Conservation (phyloP, 495 filamentous ascomycete genomes). For the Penicillium tannophilum region DNA sequence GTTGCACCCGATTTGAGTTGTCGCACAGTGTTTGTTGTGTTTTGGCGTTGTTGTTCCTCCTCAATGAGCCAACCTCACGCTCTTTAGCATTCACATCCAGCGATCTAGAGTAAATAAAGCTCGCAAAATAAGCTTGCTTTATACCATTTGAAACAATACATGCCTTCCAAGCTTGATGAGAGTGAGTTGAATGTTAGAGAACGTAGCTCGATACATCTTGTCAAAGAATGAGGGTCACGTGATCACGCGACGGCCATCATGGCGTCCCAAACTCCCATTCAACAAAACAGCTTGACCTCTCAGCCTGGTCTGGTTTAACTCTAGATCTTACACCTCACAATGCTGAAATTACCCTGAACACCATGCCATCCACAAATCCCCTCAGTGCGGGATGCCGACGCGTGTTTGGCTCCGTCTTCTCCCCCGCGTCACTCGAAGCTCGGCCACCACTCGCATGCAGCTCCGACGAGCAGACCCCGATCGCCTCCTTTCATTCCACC, state of each 20-base stretch:
- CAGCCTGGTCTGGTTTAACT: neutral
- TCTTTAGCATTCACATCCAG: neutral
- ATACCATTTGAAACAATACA: neutral
- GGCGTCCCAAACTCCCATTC: neutral
- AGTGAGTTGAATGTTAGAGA: neutral
- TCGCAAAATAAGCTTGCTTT: neutral
- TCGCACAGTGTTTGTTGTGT: constrained; percentile 9
- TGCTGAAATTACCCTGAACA: constrained; percentile 19
- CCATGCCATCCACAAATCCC: constrained; percentile 29
- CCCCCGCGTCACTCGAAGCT: constrained; percentile 42
- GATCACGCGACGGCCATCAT: constrained; percentile 16
- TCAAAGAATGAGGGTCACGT: constrained; percentile 15
- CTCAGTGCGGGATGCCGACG: constrained; percentile 42
- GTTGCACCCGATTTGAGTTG: constrained; percentile 1
- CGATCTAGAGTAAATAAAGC: neutral
- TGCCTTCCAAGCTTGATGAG: neutral
- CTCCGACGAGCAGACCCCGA: constrained; percentile 19
- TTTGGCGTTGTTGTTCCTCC: constrained; percentile 4
- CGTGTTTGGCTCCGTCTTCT: constrained; percentile 56
- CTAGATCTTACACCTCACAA: constrained; percentile 11
- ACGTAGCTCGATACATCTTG: too few relatives aligned
- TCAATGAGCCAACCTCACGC: constrained; percentile 3
- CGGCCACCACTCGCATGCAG: constrained; percentile 15
- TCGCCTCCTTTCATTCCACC: constrained; percentile 22
- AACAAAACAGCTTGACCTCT: constrained; percentile 1